Conservation (phyloP, 2,329 filamentous ascomycete genomes). For the Diaporthe longicolla region DNA sequence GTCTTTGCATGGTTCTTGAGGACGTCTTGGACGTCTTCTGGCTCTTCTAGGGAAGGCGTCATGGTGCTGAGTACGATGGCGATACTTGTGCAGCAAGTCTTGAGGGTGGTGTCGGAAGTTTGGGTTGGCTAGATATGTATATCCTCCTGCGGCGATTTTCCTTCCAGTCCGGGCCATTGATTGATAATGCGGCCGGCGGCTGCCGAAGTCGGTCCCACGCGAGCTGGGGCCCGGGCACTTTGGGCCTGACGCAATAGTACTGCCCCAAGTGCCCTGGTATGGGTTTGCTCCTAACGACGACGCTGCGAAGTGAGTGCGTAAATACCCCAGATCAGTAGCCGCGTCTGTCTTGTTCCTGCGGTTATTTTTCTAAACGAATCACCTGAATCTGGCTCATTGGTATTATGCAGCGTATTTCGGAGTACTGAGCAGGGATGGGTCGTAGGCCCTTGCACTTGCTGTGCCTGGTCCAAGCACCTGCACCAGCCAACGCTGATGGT, state of each 20-base stretch:
- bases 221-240: neutral
- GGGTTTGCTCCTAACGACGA: too few relatives aligned
- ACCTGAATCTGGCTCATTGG: neutral
- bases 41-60: conserved; percentile 85
- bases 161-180: conserved; percentile 28
- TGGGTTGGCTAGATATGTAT: neutral
- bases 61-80: conserved; percentile 60
- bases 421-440: neutral
- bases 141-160: conserved; percentile 13
- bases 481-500: neutral
- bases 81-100: neutral
- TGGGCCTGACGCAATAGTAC: neutral
- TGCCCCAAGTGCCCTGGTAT: too few relatives aligned
- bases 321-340: too few relatives aligned
- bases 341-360: too few relatives aligned
- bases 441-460: neutral
- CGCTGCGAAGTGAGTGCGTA: too few relatives aligned
- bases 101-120: neutral
- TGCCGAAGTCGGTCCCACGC: conserved; percentile 40
- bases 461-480: conserved; percentile 21
- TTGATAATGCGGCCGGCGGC: conserved; percentile 39
- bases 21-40: conserved; percentile 76
- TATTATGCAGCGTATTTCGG: neutral
- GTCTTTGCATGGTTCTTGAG: conserved; percentile 82
- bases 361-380: too few relatives aligned